Evolutionary conservation across 228 moss, liverwort and hornwort species (phyloP), one percentile per base, ranked within the genome.

Genomic region (Sphagnum fallax): DNA sequence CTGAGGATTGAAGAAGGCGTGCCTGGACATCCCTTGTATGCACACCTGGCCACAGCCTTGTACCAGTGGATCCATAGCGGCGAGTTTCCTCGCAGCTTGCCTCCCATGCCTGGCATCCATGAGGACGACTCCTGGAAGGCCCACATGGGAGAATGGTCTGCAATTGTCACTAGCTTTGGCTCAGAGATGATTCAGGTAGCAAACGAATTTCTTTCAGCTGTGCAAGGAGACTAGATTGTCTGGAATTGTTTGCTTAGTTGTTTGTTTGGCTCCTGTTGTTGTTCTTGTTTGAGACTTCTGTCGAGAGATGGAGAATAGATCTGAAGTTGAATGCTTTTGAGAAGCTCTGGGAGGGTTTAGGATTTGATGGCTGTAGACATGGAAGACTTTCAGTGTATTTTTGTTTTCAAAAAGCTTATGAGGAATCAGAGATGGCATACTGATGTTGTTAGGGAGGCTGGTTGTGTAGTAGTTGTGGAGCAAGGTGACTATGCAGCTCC

Each of bases 11-110:
- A 73, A 6, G 77, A 84, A 75, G 95, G 95, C 10, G 66, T 96
- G 6, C 92, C 88, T 5, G 52, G 67, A 16, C 80, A 91, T 70
- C 95, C 95, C 64, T 81, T 92, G 69, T 91, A 89, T 70, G 84
- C 75, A 16, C 84, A 88, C 68, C 65, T 96, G 47, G 86, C 84
- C 50, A 81, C 71, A 48, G 86, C 81, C 67, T 84, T 96, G 68
- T 73, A 70, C 70, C 70, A 77, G 16, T 96, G 95, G 92, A 87
- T 89, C 65, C 62, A 61, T 53, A 75, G 50, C 48, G 70, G 79
- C 68, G 67, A 58, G 63, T 92, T 92, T 61, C 92, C 92, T 0
- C 81, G 88, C 69, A 77, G 75, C 66, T 50, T 91, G 79, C 74
- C 83, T 53, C 83, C 86, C 49, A 76, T 92, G 64, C 75, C 78